Conservation (phyloP, 169 alveolate genomes). For the Fabrea salina region DNA sequence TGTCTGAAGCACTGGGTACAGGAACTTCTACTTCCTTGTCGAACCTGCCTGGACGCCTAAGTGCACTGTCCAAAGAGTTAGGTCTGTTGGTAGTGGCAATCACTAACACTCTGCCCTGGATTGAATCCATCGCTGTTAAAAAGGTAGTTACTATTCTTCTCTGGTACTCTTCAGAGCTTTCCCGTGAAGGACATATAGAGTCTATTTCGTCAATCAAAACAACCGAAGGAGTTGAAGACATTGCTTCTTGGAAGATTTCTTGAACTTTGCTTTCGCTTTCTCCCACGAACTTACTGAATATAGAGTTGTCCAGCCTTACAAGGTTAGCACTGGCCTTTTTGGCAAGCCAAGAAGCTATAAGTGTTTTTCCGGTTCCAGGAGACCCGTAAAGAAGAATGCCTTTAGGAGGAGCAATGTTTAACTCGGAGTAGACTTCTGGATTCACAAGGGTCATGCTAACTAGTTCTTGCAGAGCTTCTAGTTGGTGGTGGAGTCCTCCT, state of each 20-base stretch:
- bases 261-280: constrained; percentile 25
- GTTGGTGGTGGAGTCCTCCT: constrained; percentile 11
- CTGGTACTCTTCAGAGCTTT: constrained; percentile 66
- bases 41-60: constrained; percentile 96
- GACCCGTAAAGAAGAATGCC: constrained; percentile 95
- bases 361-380: constrained; percentile 97
- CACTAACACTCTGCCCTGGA: constrained; percentile 74
- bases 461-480: background rate
- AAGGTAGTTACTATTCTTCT: constrained; percentile 79
- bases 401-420: constrained; percentile 90
- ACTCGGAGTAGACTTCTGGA: constrained; percentile 84
- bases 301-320: constrained; percentile 63
- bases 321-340: constrained; percentile 55
- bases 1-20: constrained; percentile 88
- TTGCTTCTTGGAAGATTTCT: background rate
- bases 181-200: constrained; percentile 87
- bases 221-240: constrained; percentile 50
- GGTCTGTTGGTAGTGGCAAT: constrained; percentile 93
- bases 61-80: constrained; percentile 88
- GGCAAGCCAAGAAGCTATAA: constrained; percentile 95
- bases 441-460: background rate
- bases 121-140: constrained; percentile 85
- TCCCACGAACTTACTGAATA: constrained; percentile 93
- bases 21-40: constrained; percentile 94
- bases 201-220: constrained; percentile 93